Evolutionary conservation across 306 rosid species (phyloP).

Genomic region (Pueraria montana): DNA sequence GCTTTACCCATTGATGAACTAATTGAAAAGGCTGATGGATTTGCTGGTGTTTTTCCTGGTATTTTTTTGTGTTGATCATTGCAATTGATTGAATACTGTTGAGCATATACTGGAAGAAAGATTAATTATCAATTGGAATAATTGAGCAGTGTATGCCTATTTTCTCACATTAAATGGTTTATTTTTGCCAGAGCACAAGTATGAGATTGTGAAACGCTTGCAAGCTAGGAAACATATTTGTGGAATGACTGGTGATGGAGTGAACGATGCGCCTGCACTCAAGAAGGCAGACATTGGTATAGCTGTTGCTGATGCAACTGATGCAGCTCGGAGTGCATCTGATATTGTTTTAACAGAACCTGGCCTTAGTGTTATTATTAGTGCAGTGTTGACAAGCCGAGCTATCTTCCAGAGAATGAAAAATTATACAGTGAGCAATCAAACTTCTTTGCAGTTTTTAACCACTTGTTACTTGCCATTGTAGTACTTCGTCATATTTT

Average conservation of each 20-base stretch:
- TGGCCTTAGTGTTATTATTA: constrained; percentile 92
- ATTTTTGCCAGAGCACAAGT: constrained; percentile 79
- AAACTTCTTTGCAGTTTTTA: neutral
- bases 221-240: constrained; percentile 96
- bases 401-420: constrained; percentile 97
- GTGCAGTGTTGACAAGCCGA: constrained; percentile 93
- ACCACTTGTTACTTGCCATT: neutral
- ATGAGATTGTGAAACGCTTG: constrained; percentile 93
- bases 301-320: constrained; percentile 97
- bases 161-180: constrained; percentile 33
- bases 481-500: neutral
- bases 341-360: constrained; percentile 95
- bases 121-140: neutral
- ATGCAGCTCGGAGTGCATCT: constrained; percentile 97
- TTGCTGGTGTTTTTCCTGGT: constrained; percentile 97
- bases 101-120: neutral
- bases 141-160: neutral
- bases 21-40: constrained; percentile 93
- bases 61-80: constrained; percentile 25
- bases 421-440: constrained; percentile 81
- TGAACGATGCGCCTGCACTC: constrained; percentile 95
- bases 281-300: constrained; percentile 95
- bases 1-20: constrained; percentile 89
- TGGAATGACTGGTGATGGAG: constrained; percentile 98
- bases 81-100: constrained; percentile 9